These are phyloP conservation scores for Hypoxylon sp. DNA, from an alignment of 2,329 filamentous ascomycete species.

Conservation along the genomic window DNA sequence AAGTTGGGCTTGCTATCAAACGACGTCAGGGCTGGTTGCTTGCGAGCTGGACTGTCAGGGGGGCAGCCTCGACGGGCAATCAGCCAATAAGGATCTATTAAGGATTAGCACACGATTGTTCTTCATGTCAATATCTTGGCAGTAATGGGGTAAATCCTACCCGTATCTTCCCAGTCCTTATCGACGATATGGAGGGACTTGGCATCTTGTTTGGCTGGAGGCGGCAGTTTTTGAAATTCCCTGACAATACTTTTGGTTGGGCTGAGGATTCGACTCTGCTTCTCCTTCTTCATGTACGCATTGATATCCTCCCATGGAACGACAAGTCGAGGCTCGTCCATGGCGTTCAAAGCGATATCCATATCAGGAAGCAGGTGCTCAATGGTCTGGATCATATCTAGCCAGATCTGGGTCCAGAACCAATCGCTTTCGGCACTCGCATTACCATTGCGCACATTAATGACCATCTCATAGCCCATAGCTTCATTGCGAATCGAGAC, in stretches of 20 bases:
- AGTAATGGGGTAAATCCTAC: conserved; percentile 54
- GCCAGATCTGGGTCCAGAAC: conserved; percentile 73
- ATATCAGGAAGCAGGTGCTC: conserved; percentile 74
- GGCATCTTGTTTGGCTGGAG: conserved; percentile 57
- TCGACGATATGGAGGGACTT: conserved; percentile 55
- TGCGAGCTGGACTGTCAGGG: conserved; percentile 73
- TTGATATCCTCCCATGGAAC: conserved; percentile 75
- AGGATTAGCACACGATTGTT: conserved; percentile 30
- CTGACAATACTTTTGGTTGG: conserved; percentile 62
- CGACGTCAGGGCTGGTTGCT: conserved; percentile 59
- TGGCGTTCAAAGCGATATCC: conserved; percentile 76
- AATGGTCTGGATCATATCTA: conserved; percentile 67
- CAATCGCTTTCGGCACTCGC: conserved; percentile 68
- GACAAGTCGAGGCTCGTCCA: conserved; percentile 77
- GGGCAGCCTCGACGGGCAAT: conserved; percentile 73
- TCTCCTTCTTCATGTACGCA: conserved; percentile 67
- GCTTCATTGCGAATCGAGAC: conserved; percentile 67
- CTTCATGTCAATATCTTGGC: not conserved
- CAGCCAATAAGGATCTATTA: conserved; percentile 68
- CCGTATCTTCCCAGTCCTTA: conserved; percentile 67
- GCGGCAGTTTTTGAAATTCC: conserved; percentile 61
- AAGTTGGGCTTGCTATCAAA: conserved; percentile 64
- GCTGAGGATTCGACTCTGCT: conserved; percentile 62
- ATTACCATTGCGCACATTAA: conserved; percentile 68
- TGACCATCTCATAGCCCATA: conserved; percentile 72